A percentile compares a stretch with the other conserved stretches of the same genome.
Conservation (phyloP, 1,139 yeast genomes). For the Debaryomyces sp. region DNA sequence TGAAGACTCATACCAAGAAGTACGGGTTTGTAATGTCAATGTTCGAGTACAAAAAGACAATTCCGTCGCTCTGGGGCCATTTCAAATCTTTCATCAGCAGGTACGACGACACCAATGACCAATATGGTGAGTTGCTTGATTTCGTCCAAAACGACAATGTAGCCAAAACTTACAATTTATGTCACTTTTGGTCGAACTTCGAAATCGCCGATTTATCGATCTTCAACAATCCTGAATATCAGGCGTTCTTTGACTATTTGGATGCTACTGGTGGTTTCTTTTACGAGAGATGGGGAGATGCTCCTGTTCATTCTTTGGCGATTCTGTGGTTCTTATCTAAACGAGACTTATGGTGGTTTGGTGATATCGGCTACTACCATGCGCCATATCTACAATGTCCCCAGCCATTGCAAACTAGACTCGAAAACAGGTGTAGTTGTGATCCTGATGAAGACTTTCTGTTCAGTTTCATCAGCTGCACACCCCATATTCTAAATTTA, state of each 20-base stretch:
- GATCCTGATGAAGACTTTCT: conserved; percentile 36
- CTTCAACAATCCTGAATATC: conserved; percentile 25
- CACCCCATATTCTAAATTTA: conserved; percentile 24
- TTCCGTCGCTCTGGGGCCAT: conserved; percentile 34
- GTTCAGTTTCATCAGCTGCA: conserved; percentile 31
- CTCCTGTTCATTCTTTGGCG: conserved; percentile 40
- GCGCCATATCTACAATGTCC: conserved; percentile 42
- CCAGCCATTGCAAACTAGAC: conserved; percentile 15
- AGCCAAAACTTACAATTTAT: conserved; percentile 31
- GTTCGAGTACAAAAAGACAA: conserved; percentile 37
- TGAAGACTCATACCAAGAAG: conserved; percentile 23
- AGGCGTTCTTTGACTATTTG: conserved; percentile 27
- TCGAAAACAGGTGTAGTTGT: conserved; percentile 31
- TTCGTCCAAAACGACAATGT: conserved; percentile 25
- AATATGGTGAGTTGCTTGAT: conserved; percentile 17
- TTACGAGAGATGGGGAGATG: conserved; percentile 49
- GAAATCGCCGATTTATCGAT: conserved; percentile 36
- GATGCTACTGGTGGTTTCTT: conserved; percentile 39
- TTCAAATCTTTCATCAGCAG: conserved; percentile 18
- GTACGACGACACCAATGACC: conserved; percentile 17
- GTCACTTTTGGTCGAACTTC: conserved; percentile 46
- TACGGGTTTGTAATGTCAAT: conserved; percentile 32
- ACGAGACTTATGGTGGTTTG: conserved; percentile 33
- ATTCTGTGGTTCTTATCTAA: conserved; percentile 26
- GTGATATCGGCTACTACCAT: conserved; percentile 38